Conservation (phyloP, 2,329 filamentous ascomycete species). For the Colletotrichum zoysiae region DNA sequence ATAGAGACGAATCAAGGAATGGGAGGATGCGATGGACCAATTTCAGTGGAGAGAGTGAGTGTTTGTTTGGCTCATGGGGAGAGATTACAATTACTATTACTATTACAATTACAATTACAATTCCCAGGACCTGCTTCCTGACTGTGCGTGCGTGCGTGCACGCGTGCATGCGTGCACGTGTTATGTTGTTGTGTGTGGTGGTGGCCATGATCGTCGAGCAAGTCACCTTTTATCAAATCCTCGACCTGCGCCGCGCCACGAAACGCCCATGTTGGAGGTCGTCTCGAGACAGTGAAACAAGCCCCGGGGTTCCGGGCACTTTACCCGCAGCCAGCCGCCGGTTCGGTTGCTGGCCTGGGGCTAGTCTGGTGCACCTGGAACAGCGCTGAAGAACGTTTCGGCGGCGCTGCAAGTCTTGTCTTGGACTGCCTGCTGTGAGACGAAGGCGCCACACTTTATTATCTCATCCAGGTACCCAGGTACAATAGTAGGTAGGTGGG, state of each 20-base stretch:
- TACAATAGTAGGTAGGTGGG: no score
- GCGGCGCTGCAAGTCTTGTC: no score
- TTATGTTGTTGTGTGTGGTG: no score
- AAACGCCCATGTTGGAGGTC: neutral
- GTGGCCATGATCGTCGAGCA: neutral
- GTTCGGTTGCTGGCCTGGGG: neutral
- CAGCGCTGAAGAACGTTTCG: conserved; percentile 6
- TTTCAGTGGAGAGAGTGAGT: neutral
- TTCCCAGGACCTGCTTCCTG: neutral
- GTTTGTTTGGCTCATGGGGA: neutral
- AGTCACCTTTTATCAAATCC: neutral
- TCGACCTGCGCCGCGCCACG: neutral
- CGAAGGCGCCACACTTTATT: no score
- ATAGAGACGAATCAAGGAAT: conserved; percentile 3
- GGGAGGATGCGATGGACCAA: neutral
- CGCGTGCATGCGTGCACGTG: no score
- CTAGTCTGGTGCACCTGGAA: no score
- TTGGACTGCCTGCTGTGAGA: neutral
- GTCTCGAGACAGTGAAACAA: conserved; percentile 21
- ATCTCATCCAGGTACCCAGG: no score
- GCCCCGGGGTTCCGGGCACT: conserved; percentile 37
- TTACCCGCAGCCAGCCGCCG: conserved; percentile 16
- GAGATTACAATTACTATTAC: neutral
- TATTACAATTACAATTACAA: neutral
- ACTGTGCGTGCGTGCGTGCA: neutral